Evolutionary conservation across 257 asterid species (phyloP), one percentile per base, ranked within the genome.

Genomic region (Nicotiana sylvestris): DNA sequence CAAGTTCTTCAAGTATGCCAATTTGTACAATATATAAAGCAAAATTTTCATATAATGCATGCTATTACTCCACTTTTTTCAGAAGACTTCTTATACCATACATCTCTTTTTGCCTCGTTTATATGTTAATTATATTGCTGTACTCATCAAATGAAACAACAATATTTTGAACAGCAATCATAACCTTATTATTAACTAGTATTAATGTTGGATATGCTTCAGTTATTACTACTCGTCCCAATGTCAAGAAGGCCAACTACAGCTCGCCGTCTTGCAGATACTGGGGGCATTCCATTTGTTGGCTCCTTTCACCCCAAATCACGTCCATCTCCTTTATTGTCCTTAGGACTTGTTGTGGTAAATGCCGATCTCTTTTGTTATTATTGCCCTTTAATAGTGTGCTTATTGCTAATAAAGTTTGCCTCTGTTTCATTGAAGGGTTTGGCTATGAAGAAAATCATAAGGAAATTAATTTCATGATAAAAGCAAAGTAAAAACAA

Each of bases 241-340:
- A 93, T 94, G 98, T 92, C 97, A 27, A 91, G 99, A 85, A 92
- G 99, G 88, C 90, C 95, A 85, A 88, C 95, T 43, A 9, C 51
- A 43, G 0, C 51, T 74, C 97, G 98, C 27, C 96, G 97, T 32
- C 81, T 91, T 64, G 85, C 87, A 66, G 97, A 94, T 82, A 39
- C 89, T 65, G 97, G 90, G 30, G 55, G 92, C 87, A 82, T 91
- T 81, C 94, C 98, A 27, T 92, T 91, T 84, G 87, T 91, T 78
- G 97, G 97, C 65, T 92, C 90, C 81, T 84, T 95, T 85, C 94
- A 95, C 80, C 83, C 92, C 64, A 95, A 95, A 86, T 87, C 97
- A 43, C 99, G 96, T 33, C 93, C 92, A 43, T 93, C 97, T 89
- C 97, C 99, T 33, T 69, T 94, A 9, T 81, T 94, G 80, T 95